Conservation (phyloP, 2,329 filamentous ascomycete genomes). For the Claviceps purpurea region DNA sequence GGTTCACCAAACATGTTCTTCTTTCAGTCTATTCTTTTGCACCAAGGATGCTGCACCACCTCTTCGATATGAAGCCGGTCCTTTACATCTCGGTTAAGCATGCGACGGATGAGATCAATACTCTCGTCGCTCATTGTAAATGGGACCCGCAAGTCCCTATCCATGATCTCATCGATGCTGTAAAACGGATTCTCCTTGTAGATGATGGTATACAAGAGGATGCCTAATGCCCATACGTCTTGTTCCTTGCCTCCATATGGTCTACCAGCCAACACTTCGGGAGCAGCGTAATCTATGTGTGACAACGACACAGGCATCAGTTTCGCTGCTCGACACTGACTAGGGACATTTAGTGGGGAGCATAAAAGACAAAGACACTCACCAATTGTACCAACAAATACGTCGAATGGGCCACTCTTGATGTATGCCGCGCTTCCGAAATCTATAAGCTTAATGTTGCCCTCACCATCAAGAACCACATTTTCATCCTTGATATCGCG, state of each 20-base stretch:
- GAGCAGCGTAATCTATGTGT: conserved; percentile 78
- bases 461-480: conserved; percentile 87
- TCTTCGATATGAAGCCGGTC: conserved; percentile 74
- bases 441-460: conserved; percentile 92
- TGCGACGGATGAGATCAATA: conserved; percentile 78
- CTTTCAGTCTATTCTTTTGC: conserved; percentile 6
- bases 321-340: neutral
- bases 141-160: conserved; percentile 83
- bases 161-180: conserved; percentile 98
- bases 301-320: neutral
- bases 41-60: conserved; percentile 87
- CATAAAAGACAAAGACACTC: conserved; percentile 29
- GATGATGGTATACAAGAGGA: conserved; percentile 93
- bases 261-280: conserved; percentile 87
- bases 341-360: neutral
- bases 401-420: conserved; percentile 95
- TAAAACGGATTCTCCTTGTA: conserved; percentile 99
- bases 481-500: conserved; percentile 99
- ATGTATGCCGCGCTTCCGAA: conserved; percentile 98
- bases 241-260: conserved; percentile 93
- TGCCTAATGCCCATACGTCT: conserved; percentile 95
- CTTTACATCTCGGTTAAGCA: conserved; percentile 84
- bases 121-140: conserved; percentile 82
- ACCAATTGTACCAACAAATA: conserved; percentile 98
- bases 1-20: neutral